Percentiles rank a stretch among this genome's conserved stretches.
Conservation (phyloP, 2,329 filamentous ascomycete genomes). For the Apiospora phragmitis region DNA sequence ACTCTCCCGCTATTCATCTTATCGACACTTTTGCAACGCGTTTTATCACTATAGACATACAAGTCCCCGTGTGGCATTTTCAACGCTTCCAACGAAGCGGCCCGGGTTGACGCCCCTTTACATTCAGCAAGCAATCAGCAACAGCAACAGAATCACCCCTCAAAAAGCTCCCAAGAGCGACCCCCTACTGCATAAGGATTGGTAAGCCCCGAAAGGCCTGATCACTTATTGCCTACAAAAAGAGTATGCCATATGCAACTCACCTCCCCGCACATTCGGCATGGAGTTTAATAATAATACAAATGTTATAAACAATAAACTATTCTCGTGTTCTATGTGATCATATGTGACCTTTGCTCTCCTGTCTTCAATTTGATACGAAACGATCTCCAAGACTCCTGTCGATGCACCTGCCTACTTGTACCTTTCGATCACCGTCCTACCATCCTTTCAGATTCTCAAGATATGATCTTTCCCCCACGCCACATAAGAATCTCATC, state of each 20-base stretch:
- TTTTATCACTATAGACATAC: neutral
- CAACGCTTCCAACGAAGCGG: slow-evolving; percentile 7
- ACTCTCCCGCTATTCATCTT: neutral
- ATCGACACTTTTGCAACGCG: neutral
- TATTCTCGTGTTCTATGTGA: neutral
- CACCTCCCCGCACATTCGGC: neutral
- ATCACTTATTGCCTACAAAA: neutral
- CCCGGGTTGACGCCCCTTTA: slow-evolving; percentile 6
- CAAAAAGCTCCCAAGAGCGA: neutral
- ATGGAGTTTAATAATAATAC: slow-evolving; percentile 5
- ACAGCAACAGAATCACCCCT: neutral
- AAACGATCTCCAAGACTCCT: neutral
- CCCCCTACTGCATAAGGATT: neutral
- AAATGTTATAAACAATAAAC: neutral
- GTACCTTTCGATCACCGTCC: too few relatives aligned
- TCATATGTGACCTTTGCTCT: neutral
- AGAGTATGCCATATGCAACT: neutral
- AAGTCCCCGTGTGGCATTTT: slow-evolving; percentile 7
- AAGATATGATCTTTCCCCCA: neutral
- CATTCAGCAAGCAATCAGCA: neutral
- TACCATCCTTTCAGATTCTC: neutral
- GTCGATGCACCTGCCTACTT: neutral
- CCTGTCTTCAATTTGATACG: neutral
- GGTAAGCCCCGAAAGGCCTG: slow-evolving; percentile 2
- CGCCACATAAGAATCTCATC: neutral